A percentile compares a stretch with the other conserved stretches of the same genome.
Conservation (phyloP, 495 filamentous ascomycete genomes). For the Thermochaetoides thermophila region DNA sequence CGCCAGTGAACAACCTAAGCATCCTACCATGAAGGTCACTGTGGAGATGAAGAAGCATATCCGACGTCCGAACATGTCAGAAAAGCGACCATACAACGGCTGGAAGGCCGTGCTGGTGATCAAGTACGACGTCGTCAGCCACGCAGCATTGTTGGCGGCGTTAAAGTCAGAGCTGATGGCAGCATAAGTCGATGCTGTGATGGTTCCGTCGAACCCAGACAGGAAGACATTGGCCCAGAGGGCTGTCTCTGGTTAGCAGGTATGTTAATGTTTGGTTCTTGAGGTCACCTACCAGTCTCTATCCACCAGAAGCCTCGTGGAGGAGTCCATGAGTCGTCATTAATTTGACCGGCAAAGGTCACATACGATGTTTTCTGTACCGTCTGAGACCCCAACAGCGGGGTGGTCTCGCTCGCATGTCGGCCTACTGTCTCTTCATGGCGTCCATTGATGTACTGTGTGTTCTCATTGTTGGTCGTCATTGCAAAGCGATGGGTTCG, state of each 20-base stretch:
- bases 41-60: slow-evolving; percentile 36
- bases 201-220: slow-evolving; percentile 49
- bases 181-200: slow-evolving; percentile 51
- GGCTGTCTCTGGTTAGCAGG: slow-evolving; percentile 19
- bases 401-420: no score
- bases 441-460: no score
- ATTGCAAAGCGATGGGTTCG: no score
- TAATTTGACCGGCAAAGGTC: no score
- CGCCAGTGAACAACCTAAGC: slow-evolving; percentile 33
- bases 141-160: slow-evolving; percentile 38
- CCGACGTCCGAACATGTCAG: slow-evolving; percentile 39
- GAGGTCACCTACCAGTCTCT: slow-evolving; percentile 16
- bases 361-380: no score
- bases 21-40: slow-evolving; percentile 31
- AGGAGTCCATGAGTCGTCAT: slow-evolving; percentile 13
- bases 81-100: slow-evolving; percentile 30
- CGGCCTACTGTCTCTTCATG: no score
- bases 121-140: slow-evolving; percentile 61
- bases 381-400: no score
- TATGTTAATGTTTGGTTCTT: neutral
- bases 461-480: no score
- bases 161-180: slow-evolving; percentile 44
- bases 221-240: slow-evolving; percentile 54
- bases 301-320: slow-evolving; percentile 24
- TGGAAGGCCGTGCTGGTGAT: slow-evolving; percentile 60